These are phyloP conservation scores for Diaporthe sp. DNA, from an alignment of 2,329 filamentous ascomycete genomes.

Conservation along the genomic window DNA sequence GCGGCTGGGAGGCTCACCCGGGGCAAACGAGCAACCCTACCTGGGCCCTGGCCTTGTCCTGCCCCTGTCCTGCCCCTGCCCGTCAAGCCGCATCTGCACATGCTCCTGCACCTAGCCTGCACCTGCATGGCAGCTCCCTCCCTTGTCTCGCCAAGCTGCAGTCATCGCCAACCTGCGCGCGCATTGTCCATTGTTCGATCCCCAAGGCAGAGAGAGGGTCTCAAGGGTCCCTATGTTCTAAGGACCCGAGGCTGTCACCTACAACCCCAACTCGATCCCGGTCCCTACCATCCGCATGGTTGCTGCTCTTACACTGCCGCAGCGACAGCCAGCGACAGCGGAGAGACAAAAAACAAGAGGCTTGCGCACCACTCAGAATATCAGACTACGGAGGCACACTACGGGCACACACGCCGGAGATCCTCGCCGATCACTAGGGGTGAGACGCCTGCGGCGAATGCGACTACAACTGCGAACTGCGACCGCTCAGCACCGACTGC, in stretches of 20 bases:
- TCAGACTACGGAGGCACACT: conserved; percentile 7
- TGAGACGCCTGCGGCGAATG: conserved; percentile 27
- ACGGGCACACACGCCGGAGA: conserved; percentile 13
- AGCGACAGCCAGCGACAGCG: neutral
- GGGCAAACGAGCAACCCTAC: neutral
- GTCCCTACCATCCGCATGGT: conserved; percentile 2
- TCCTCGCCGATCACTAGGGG: conserved; percentile 27
- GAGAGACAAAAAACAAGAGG: neutral
- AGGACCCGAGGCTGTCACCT: conserved; percentile 27
- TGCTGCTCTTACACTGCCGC: conserved; percentile 6
- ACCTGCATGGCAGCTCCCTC: conserved; percentile 31
- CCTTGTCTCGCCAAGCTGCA: conserved; percentile 32
- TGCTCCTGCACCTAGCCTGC: conserved; percentile 27
- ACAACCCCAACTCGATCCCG: neutral
- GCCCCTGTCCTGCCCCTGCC: conserved; percentile 5
- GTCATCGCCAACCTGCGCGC: conserved; percentile 12
- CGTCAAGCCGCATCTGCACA: conserved; percentile 22
- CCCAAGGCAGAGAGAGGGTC: neutral
- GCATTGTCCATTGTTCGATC: conserved; percentile 31
- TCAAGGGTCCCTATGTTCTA: conserved; percentile 11
- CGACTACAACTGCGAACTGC: conserved; percentile 17
- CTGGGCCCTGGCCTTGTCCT: neutral
- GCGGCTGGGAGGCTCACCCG: neutral
- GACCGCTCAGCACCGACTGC: conserved; percentile 28
- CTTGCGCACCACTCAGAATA: neutral